Evolutionary conservation across 805 yeast species (phyloP), one percentile per base, ranked within the genome.

Genomic region (Ogataea henricii): DNA sequence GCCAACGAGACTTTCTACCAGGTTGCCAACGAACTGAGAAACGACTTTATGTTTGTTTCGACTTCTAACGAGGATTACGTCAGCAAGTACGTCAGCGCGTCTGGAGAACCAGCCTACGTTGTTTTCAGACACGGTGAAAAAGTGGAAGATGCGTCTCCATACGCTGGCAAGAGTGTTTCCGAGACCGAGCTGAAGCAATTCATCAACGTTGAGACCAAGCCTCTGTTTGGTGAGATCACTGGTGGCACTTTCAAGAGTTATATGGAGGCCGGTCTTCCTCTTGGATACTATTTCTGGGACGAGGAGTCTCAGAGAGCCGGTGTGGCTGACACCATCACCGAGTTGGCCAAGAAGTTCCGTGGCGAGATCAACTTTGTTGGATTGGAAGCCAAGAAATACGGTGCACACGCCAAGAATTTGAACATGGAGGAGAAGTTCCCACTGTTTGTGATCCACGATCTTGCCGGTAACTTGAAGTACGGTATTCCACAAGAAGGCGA

Each of bases 381-480:
- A 70, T 76, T 94, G 60, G 91, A 92, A 62, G 96, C 96, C 48
- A 63, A 74, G 46, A 72, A 73, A 61, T 94, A 72, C 66, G 96
- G 96, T 55, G 81, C 78, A 69, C 98, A 92, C 65, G 96, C 96
- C 48, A 85, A 80, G 63, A 81, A 82, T 70, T 78, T 94, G 66
- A 89, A 87, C 77, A 79, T 91, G 81, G 75, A 83, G 70, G 87
- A 88, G 64, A 81, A 83, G 61, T 85, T 87, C 80, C 99, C 99
- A 68, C 81, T 92, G 50, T 85, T 94, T 65, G 96, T 83, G 42
- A 85, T 92, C 57, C 97, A 92, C 71, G 87, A 89, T 63, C 63
- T 81, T 48, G 69, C 58, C 16, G 62, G 70, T 39, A 87, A 89
- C 75, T 74, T 77, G 67, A 94, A 92, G 76, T 92, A 78, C 66